Percentiles rank a stretch among this genome's conserved stretches.
These are phyloP conservation scores for Helianthus annuus DNA, from an alignment of 129 eudicot genomes.

Conservation along the genomic window DNA sequence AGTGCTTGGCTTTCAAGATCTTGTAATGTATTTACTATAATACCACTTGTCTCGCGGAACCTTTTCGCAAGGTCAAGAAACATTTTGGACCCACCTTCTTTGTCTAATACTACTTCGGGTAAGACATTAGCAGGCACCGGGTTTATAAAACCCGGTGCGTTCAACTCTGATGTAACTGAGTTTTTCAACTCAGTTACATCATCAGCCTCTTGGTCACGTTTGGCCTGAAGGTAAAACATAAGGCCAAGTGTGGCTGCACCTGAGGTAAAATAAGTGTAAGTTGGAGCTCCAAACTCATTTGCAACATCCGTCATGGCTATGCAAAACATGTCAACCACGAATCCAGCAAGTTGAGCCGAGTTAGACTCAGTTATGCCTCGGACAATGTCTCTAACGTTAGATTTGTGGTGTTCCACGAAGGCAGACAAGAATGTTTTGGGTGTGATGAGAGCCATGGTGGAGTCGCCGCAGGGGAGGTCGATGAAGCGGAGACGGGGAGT, in stretches of 20 bases:
- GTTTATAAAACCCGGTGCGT: background rate
- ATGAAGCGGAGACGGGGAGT: background rate
- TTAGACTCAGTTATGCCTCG: background rate
- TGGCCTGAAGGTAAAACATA: conserved; percentile 1
- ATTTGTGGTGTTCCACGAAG: conserved; percentile 5
- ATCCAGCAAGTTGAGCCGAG: background rate
- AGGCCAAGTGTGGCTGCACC: background rate
- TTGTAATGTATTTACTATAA: conserved; percentile 2
- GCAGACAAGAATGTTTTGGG: background rate
- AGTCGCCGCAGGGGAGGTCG: background rate
- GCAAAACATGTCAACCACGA: conserved; percentile 11
- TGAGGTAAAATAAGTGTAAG: background rate
- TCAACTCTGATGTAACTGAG: background rate
- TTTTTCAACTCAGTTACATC: background rate
- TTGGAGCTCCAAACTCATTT: background rate
- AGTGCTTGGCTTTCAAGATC: background rate
- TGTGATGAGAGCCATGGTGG: background rate
- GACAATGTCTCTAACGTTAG: conserved; percentile 6
- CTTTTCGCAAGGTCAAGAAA: background rate
- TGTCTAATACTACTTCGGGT: background rate
- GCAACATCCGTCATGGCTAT: conserved; percentile 4
- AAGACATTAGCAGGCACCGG: conserved; percentile 1
- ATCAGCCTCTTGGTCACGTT: background rate
- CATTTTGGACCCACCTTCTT: conserved; percentile 1
- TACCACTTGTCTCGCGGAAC: background rate